phyloP scores from a whole-genome alignment of 2,329 filamentous ascomycete species.

The Simplicillium aogashimaense region DNA sequence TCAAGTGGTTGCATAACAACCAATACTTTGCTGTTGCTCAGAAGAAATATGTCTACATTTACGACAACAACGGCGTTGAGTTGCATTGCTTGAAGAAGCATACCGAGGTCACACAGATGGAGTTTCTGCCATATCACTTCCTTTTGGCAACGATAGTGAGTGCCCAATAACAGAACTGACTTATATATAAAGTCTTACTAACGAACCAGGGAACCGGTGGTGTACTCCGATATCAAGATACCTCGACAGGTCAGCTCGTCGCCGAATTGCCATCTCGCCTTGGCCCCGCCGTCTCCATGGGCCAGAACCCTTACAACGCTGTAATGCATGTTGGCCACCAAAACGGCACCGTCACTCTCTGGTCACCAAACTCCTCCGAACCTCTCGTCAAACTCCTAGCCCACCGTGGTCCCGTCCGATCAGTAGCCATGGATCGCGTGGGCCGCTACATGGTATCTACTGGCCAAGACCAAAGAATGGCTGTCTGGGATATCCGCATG shows the following conservation, averaged over 20 bases:
- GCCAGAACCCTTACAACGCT: slow-evolving; percentile 87
- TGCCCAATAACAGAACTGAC: slow-evolving; percentile 11
- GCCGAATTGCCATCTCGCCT: slow-evolving; percentile 77
- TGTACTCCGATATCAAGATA: slow-evolving; percentile 88
- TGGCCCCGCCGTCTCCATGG: slow-evolving; percentile 72
- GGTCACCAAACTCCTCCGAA: slow-evolving; percentile 84
- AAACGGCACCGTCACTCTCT: slow-evolving; percentile 88
- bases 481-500: slow-evolving; percentile 92
- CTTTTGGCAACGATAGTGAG: slow-evolving; percentile 75
- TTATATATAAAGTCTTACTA: slow-evolving; percentile 10
- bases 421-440: slow-evolving; percentile 76
- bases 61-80: slow-evolving; percentile 84
- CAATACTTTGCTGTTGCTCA: slow-evolving; percentile 92
- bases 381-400: slow-evolving; percentile 86
- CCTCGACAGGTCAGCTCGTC: slow-evolving; percentile 83
- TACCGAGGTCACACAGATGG: slow-evolving; percentile 83
- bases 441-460: slow-evolving; percentile 94
- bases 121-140: slow-evolving; percentile 95
- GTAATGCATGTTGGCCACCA: slow-evolving; percentile 89
- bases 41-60: slow-evolving; percentile 95
- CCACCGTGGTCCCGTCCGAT: slow-evolving; percentile 80
- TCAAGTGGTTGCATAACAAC: slow-evolving; percentile 88
- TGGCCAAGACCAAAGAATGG: slow-evolving; percentile 82
- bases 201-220: slow-evolving; percentile 60
- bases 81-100: slow-evolving; percentile 86